Conservation (phyloP, 805 yeast species). For the Jamesozyma hellenica region DNA sequence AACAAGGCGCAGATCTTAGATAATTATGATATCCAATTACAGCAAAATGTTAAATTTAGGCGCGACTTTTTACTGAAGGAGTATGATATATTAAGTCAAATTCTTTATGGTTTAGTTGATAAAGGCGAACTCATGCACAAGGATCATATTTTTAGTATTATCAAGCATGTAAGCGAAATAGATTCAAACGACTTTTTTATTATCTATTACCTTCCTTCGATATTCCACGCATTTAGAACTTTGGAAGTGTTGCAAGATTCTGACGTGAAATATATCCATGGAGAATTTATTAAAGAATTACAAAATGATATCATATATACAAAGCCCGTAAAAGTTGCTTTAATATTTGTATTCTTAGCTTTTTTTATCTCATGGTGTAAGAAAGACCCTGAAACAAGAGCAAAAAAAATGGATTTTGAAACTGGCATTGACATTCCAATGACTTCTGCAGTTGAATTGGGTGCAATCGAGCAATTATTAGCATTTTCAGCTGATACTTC, state of each 20-base stretch:
- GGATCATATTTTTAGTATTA: constrained; percentile 30
- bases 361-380: constrained; percentile 64
- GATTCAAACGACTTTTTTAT: constrained; percentile 54
- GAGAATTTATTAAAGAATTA: constrained; percentile 29
- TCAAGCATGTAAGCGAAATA: constrained; percentile 39
- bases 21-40: constrained; percentile 35
- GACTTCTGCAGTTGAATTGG: constrained; percentile 47
- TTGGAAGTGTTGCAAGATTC: constrained; percentile 30
- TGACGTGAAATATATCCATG: constrained; percentile 33
- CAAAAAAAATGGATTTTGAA: constrained; percentile 42
- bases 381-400: constrained; percentile 31
- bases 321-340: constrained; percentile 40
- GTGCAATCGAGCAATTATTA: constrained; percentile 62
- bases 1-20: constrained; percentile 47
- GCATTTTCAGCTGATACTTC: constrained; percentile 50
- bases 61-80: constrained; percentile 53
- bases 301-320: constrained; percentile 35
- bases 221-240: constrained; percentile 37
- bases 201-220: constrained; percentile 53
- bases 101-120: constrained; percentile 43
- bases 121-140: constrained; percentile 29
- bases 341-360: constrained; percentile 44
- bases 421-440: constrained; percentile 49
- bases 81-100: constrained; percentile 64
- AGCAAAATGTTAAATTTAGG: constrained; percentile 43